Base-by-base conservation (phyloP, 2,329 filamentous ascomycete genomes). In the Parafenestella ontariensis region DNA sequence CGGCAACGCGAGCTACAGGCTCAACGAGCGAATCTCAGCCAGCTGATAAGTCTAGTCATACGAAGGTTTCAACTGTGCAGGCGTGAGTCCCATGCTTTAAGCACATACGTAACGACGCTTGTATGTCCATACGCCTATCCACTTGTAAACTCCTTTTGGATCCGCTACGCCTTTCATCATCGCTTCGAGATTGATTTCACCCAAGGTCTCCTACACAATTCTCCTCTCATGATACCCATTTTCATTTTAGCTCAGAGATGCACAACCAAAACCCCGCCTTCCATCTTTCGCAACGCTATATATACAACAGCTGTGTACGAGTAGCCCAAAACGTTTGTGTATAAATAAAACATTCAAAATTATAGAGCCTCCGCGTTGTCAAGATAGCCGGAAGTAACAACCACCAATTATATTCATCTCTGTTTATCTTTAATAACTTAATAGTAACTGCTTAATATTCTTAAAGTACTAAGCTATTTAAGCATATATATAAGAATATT, bases 191-290 rank as follows among this genome's bases (percentile, higher is more conserved):
- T 40, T 21, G 31, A 43, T 26, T 13, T 10, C 40, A 29, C 20
- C n/a, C 28, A 21, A 50, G 36, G 24, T 26, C 1, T 24, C 13
- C n/a, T 34, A 34, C 34, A 42, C 44, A 49, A 26, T 63, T 63
- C 69, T 71, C 68, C 71, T 66, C 69, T 72, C 70, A 68, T 61
- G 70, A 73, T 74, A 72, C 71, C 70, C 69, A 44, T 23, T 47
- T 18, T n/a, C 4, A 13, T 13, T 15, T 34, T 34, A 29, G 23
- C 34, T 31, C n/a, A 45, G 49, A 59, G 41, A 46, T 24, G 33
- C 24, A 46, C 33, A 13, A 28, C 17, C 42, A 33, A 13, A 15
- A 33, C 20, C 7, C 20, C 18, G 8, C 21, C 18, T 17, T 7
- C 23, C 3, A 24, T 23, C 10, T 23, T 52, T 34, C 8, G 15